Evolutionary conservation across 2,329 filamentous ascomycete species (phyloP), one percentile per base, ranked within the genome.

Genomic region (Tympanopsis confertula): DNA sequence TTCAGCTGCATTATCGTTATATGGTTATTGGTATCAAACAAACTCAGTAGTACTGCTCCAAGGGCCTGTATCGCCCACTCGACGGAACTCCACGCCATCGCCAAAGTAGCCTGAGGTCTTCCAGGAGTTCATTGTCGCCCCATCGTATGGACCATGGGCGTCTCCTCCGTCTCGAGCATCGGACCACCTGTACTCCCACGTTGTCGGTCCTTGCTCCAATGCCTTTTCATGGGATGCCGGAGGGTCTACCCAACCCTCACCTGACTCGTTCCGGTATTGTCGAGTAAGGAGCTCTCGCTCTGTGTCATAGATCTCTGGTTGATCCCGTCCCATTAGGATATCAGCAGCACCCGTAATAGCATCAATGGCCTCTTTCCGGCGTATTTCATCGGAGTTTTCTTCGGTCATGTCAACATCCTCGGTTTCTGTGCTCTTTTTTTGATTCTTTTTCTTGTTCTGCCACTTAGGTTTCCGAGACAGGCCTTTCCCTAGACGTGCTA

Each of bases 151-250:
- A 0, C 91, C 91, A 57, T 98, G 86, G 41, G 74, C 72, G 35
- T 75, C 71, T 10, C 74, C 85, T 19, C 76, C 82, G 51, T 94
- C 89, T 29, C 87, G 71, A 14, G 85, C 86, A 55, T 94, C 87
- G 28, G 78, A 80, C 91, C 91, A 98, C 41, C 86, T 74, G 56
- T 86, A 98, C 58, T 96, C 85, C 88, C 89, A 98, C 67, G 75
- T 72, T 35, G 5, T 38, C 13, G 37, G 42, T 19, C 30, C 42
- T 49, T 62, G 36, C 35, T 44, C 14, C 38, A 48, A 40, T 48
- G 49, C 53, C 14, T 44, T 46, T 26, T 41, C 38, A 30, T 45
- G 35, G 22, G 37, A 5, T 33, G 22, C 35, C 7, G 38, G 35
- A 1, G 39, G 65, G 45, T 75, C 65, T 15, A 59, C 56, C 40